phyloP scores from a whole-genome alignment of 495 filamentous ascomycete species.

The Talaromyces wortmannii region DNA sequence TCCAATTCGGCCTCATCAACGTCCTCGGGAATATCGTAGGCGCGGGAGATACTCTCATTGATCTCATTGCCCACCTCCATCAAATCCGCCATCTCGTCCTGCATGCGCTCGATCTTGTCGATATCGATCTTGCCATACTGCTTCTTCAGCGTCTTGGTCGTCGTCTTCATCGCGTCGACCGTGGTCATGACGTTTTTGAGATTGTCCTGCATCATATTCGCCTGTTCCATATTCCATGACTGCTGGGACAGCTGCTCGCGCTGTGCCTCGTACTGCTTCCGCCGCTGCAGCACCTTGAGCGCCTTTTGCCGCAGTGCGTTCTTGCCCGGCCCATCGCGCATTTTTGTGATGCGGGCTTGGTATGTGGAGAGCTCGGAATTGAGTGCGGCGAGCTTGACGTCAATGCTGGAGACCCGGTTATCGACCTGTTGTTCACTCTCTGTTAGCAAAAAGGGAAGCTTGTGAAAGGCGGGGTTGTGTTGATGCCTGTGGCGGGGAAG shows the following conservation, averaged over 20 bases:
- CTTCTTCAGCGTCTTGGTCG: constrained; percentile 86
- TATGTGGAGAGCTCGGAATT: constrained; percentile 87
- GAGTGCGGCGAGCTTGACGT: constrained; percentile 88
- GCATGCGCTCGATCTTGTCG: constrained; percentile 94
- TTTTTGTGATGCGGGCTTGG: constrained; percentile 81
- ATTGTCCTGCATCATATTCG: constrained; percentile 98
- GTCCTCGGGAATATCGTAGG: constrained; percentile 95
- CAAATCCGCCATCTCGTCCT: constrained; percentile 98
- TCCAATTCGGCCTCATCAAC: constrained; percentile 97
- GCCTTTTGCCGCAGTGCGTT: constrained; percentile 89
- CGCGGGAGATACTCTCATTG: constrained; percentile 86
- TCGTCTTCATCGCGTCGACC: constrained; percentile 93
- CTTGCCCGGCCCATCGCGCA: constrained; percentile 96
- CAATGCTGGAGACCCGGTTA: constrained; percentile 77
- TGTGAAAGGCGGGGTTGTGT: not conserved
- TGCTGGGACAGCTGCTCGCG: constrained; percentile 92
- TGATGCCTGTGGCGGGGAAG: constrained; percentile 1
- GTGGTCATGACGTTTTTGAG: constrained; percentile 98
- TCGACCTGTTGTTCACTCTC: constrained; percentile 51
- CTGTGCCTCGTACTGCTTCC: constrained; percentile 92
- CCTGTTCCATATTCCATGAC: constrained; percentile 99
- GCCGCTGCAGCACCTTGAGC: constrained; percentile 90
- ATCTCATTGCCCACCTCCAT: constrained; percentile 99
- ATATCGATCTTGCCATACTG: constrained; percentile 97
- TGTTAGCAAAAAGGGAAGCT: not conserved